Base-by-base conservation (phyloP, 192 early-diverging fungal genomes). In the Chytriomyces hyalinus region DNA sequence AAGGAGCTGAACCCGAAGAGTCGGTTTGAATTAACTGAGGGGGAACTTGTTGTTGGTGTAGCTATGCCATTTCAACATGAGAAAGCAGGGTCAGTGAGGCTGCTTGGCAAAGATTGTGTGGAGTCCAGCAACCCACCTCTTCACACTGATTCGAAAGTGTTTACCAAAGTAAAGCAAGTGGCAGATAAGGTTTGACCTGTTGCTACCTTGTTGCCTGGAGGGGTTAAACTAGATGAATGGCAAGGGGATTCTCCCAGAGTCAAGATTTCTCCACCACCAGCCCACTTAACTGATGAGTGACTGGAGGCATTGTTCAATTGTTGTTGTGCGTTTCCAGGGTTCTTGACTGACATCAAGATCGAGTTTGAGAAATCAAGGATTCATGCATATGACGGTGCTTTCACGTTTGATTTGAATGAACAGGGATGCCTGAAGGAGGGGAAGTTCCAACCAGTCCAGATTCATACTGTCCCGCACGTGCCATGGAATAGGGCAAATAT, bases 401-500 rank as follows among this genome's bases (percentile, higher is more conserved):
- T 67, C 49, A 2, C 65, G 13, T 67, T 67, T 3, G 26, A 36
- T 36, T 22, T 67, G 24, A 47, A 10, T 9, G 65, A 67, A 67
- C 26, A 6, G 1, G 65, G 65, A 7, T 1, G 45, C 11, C 44
- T 67, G 45, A 67, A 67, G 9, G 65, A 67, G 65, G 65, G 6
- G 47, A 7, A 46, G 2, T 45, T 67, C 65, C 3, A 67, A 47
- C 65, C 46, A 15, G 36, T 67, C 2, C 3, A 46, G 11, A 67
- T 67, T 11, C 24, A 67, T 47, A 67, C 65, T 6, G 44, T 67
- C 4, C 65, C 65, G 3, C 65, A 67, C 6, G 45, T 45, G 28
- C 65, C 65, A 13, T 67, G 65, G 65, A 26, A 67, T 11, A 11
- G n/a, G n/a, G 84, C 73, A 65, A 85, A 82, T 9, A 81, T 44